Evolutionary conservation across 2,329 filamentous ascomycete species (phyloP).

Genomic region (Fonsecaea pedrosoi): DNA sequence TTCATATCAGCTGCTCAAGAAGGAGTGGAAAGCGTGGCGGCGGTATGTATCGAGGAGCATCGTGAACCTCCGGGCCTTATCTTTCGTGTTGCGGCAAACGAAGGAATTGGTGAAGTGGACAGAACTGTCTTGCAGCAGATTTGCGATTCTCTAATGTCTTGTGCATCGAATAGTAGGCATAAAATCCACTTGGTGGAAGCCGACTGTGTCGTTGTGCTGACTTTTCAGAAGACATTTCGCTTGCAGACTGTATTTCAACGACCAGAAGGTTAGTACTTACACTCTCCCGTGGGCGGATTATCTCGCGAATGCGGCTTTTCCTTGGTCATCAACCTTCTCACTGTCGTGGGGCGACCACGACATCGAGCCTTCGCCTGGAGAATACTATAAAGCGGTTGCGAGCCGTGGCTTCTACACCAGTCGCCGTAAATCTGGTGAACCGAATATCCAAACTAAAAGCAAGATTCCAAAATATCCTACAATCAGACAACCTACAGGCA

Average conservation of each 20-base stretch:
- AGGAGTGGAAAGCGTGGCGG: conserved; percentile 42
- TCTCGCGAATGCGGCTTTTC: conserved; percentile 16
- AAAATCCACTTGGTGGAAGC: background rate
- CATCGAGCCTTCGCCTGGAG: background rate
- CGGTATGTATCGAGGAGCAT: conserved; percentile 44
- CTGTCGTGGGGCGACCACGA: background rate
- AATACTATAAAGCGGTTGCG: conserved; percentile 17
- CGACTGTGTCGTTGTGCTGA: conserved; percentile 7
- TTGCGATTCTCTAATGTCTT: conserved; percentile 24
- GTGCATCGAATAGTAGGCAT: conserved; percentile 11
- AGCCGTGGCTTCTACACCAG: background rate
- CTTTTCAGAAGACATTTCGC: conserved; percentile 8
- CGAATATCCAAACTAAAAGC: conserved; percentile 5
- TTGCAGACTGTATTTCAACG: conserved; percentile 17
- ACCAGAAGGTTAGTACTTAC: conserved; percentile 8
- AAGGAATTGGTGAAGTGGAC: conserved; percentile 16
- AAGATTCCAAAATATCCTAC: conserved; percentile 9
- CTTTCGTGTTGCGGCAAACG: conserved; percentile 27
- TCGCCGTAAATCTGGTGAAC: conserved; percentile 1
- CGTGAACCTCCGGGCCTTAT: conserved; percentile 12
- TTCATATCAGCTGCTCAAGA: conserved; percentile 43
- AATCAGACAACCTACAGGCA: background rate
- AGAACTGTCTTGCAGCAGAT: conserved; percentile 8
- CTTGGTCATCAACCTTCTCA: conserved; percentile 12
- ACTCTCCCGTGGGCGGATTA: conserved; percentile 20